These are phyloP conservation scores for Cystofilobasidium ferigula DNA, from an alignment of 768 basidiomycete species.

Conservation along the genomic window DNA sequence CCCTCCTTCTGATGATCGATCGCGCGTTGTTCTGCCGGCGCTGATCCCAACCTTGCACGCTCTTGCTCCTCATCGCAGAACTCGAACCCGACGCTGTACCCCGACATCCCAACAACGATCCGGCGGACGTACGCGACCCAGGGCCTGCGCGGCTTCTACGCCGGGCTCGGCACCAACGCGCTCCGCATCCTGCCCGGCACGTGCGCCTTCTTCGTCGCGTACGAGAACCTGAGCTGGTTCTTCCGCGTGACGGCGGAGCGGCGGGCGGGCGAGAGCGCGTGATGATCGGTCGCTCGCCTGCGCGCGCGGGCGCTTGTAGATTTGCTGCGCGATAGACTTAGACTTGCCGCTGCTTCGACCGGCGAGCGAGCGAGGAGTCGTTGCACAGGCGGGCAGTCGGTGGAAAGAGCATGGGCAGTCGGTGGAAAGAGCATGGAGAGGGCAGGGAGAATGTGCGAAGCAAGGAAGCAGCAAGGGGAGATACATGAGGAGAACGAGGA, in stretches of 20 bases:
- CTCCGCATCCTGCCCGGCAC: conserved; percentile 92
- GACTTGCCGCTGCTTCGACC: too few relatives aligned
- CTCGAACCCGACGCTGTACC: conserved; percentile 46
- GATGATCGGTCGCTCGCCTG: not conserved
- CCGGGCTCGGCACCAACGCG: conserved; percentile 85
- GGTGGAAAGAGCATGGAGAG: too few relatives aligned
- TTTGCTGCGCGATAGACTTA: too few relatives aligned
- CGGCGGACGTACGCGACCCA: conserved; percentile 69
- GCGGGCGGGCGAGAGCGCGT: not conserved
- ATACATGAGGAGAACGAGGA: too few relatives aligned
- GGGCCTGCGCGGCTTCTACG: conserved; percentile 77
- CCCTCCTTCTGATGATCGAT: not conserved
- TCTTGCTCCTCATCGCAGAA: not conserved
- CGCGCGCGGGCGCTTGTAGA: not conserved
- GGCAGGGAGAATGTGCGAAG: too few relatives aligned
- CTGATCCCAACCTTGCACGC: not conserved
- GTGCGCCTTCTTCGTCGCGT: conserved; percentile 95
- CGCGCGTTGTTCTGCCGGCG: not conserved
- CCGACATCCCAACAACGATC: conserved; percentile 71
- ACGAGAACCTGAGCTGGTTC: conserved; percentile 46
- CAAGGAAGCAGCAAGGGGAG: too few relatives aligned
- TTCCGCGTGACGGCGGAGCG: conserved; percentile 34
- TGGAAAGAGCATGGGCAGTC: too few relatives aligned
- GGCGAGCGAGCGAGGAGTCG: too few relatives aligned
- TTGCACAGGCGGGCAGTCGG: too few relatives aligned